Percentiles rank a stretch among this genome's conserved stretches.
phyloP scores from a whole-genome alignment of 2,329 filamentous ascomycete genomes.

The Colletotrichum kahawae region DNA sequence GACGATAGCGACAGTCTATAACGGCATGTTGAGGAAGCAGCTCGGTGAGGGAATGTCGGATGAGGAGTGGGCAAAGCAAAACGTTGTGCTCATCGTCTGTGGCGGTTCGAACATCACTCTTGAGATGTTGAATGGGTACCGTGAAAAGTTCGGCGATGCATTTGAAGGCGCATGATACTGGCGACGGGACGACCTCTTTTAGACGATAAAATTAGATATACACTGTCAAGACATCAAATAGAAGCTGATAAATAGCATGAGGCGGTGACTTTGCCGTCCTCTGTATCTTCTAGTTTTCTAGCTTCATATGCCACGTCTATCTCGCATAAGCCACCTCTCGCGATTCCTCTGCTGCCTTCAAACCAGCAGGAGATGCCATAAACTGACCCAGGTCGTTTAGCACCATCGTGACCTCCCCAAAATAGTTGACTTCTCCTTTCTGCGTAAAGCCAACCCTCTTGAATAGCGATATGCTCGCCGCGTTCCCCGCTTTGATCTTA shows the following conservation, averaged over 20 bases:
- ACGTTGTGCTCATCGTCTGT: slow-evolving; percentile 85
- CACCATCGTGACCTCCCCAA: slow-evolving; percentile 62
- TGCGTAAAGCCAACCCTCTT: slow-evolving; percentile 55
- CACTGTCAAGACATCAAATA: background rate
- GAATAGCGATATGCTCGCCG: slow-evolving; percentile 56
- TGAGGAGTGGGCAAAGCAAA: slow-evolving; percentile 67
- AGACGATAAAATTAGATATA: background rate
- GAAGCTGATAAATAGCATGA: background rate
- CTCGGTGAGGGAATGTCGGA: slow-evolving; percentile 59
- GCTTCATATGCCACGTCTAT: background rate
- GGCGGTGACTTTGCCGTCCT: background rate
- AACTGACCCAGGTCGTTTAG: slow-evolving; percentile 33
- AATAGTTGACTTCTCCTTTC: slow-evolving; percentile 61
- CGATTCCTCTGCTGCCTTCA: background rate
- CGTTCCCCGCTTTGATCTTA: slow-evolving; percentile 64
- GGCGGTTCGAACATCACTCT: slow-evolving; percentile 74
- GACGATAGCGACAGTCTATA: slow-evolving; percentile 72
- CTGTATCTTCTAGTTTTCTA: background rate
- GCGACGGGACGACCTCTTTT: background rate
- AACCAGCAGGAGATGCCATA: background rate
- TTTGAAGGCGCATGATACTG: background rate
- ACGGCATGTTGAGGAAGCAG: slow-evolving; percentile 63
- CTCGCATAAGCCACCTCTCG: slow-evolving; percentile 10
- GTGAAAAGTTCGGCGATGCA: slow-evolving; percentile 44
- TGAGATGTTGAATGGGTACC: slow-evolving; percentile 64